Base-by-base conservation (phyloP, 1,284 basidiomycete species). In the Pterulicium gracile region DNA sequence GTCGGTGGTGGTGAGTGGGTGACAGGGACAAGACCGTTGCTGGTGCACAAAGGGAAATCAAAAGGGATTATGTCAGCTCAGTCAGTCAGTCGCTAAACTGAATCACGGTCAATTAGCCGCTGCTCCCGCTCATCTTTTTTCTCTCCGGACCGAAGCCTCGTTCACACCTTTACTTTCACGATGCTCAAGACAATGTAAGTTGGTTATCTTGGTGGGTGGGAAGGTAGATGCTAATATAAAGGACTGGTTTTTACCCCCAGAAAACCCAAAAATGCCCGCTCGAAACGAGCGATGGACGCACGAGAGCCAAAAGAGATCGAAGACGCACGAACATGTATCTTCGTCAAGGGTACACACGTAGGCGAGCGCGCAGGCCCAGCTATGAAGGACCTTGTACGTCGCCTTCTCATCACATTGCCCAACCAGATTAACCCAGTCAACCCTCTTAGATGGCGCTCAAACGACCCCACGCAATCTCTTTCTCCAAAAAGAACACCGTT, bases 181-280 rank as follows among this genome's bases (percentile, higher is more conserved):
- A 32, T 32, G 27, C n/a, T 32, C 7, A 7, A n/a, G 27, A 32
- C 27, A n/a, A 32, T 32, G 27, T 32, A 32, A 7, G 27, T 32
- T 32, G 27, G 10, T 32, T n/a, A n/a, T n/a, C n/a, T n/a, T n/a
- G n/a, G n/a, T n/a, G n/a, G n/a, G n/a, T n/a, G n/a, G n/a, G n/a
- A n/a, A n/a, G n/a, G n/a, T n/a, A n/a, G n/a, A n/a, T n/a, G n/a
- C n/a, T n/a, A n/a, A n/a, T n/a, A n/a, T n/a, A n/a, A n/a, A n/a
- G n/a, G n/a, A n/a, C n/a, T n/a, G n/a, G n/a, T n/a, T n/a, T n/a
- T n/a, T n/a, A n/a, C n/a, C n/a, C n/a, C 2, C 21, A 92, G 91
- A 64, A 97, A 97, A 73, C 92, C 95, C 23, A 92, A 89, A 70
- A 98, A 96, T 74, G 95, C 96, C 1, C 81, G 95, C 35, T 88